Base-by-base conservation (phyloP, 192 early-diverging fungal species). In the Pilobolus umbonatus region DNA sequence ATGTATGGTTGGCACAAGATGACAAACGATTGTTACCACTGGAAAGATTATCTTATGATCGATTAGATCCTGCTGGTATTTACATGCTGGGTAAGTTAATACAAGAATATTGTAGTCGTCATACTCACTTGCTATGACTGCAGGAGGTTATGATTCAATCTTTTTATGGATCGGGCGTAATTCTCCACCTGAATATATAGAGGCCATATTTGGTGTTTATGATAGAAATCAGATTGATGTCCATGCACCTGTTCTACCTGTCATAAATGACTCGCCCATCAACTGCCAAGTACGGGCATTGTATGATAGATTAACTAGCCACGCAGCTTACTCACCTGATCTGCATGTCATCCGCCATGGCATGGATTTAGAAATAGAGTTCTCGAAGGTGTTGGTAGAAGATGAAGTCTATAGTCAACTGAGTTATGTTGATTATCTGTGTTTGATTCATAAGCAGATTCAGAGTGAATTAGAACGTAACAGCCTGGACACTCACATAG, bases 371-470 rank as follows among this genome's bases (percentile, higher is more conserved):
- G 96, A 98, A 64, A 67, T 83, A 9, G 86, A 89, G 54, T 92
- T 96, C 71, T 75, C 79, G 10, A 79, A 83, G 24, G 64, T 85
- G 56, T 68, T 98, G 59, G 70, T 86, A 12, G 96, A 98, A 73
- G 96, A 98, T 74, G 85, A 89, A 65, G 91, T 89, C 61, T 82
- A 85, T 44, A 92, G 89, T 44, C 81, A 82, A 50, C 85, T 92
- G 87, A 85, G 83, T 10, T 98, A 98, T 70, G 93, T 97, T 6
- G 96, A 98, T 62, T 96, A 86, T 59, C 68, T 98, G 24, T 89
- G 89, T 45, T 68, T 81, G 22, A 83, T 98, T 55, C 96, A 98
- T 72, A 79, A 88, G 64, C 87, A 86, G 69, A 91, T 93, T 61
- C 89, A 89, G 69, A 78, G 72, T 11, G 89, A 90, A 64, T 82